Evolutionary conservation across 495 filamentous ascomycete species (phyloP).

Genomic region (Entonaema liquescens): DNA sequence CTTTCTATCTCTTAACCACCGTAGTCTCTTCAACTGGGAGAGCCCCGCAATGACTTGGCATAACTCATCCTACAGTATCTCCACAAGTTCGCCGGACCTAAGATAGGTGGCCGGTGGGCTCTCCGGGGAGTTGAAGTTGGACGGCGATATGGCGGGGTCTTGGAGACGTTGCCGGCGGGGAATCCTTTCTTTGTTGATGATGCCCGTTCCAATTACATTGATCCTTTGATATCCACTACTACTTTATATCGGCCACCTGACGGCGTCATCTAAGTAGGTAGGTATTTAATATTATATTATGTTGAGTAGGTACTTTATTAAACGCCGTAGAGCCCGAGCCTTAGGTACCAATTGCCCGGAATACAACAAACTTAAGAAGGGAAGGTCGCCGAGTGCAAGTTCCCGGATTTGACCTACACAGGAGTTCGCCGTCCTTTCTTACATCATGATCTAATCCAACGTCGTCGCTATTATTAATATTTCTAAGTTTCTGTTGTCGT

Average conservation of each 20-base stretch:
- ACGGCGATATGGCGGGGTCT: conserved; percentile 6
- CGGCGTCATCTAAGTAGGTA: no score
- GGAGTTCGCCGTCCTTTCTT: neutral
- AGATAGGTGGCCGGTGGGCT: neutral
- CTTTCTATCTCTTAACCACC: no score
- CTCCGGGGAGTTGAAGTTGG: neutral
- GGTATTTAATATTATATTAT: no score
- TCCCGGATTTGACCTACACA: neutral
- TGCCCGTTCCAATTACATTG: conserved; percentile 7
- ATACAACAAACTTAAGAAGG: neutral
- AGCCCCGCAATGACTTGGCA: neutral
- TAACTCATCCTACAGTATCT: neutral
- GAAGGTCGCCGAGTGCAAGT: neutral
- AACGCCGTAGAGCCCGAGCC: neutral
- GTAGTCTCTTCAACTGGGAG: no score
- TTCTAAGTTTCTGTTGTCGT: neutral
- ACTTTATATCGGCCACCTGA: neutral
- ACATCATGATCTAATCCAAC: neutral
- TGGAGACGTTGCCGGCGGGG: conserved; percentile 4
- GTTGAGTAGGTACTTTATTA: neutral
- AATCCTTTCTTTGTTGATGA: neutral
- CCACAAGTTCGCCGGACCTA: neutral
- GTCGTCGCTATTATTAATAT: neutral
- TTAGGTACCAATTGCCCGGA: neutral
- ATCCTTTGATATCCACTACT: neutral